Percentiles rank a stretch among this genome's conserved stretches.
phyloP scores from a whole-genome alignment of 2,329 filamentous ascomycete genomes.

The Alternaria novae-zelandiae region DNA sequence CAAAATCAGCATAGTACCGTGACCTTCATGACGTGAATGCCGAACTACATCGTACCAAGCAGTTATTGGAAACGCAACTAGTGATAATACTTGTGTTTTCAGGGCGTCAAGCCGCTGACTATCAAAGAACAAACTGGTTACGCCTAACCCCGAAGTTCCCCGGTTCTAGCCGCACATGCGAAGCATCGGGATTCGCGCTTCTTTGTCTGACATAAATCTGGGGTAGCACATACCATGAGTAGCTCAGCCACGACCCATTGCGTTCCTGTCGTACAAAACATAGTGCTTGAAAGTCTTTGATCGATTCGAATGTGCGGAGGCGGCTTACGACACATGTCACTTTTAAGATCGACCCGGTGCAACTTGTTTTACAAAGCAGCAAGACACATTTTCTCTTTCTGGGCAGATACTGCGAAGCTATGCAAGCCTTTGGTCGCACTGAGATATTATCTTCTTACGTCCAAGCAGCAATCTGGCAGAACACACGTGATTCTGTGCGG shows the following conservation, averaged over 20 bases:
- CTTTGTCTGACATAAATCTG: not conserved
- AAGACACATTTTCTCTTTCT: not conserved
- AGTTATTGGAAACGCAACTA: not conserved
- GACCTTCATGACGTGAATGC: no score
- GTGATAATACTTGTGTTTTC: not conserved
- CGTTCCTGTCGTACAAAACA: not conserved
- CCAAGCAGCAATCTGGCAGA: not conserved
- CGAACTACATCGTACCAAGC: not conserved
- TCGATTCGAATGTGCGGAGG: not conserved
- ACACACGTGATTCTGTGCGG: not conserved
- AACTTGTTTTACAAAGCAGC: not conserved
- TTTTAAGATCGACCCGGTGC: not conserved
- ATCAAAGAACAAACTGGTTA: not conserved
- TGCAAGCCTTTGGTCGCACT: not conserved
- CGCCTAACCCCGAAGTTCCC: not conserved
- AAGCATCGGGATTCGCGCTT: not conserved
- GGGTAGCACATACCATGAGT: not conserved
- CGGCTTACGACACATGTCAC: not conserved
- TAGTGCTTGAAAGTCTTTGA: not conserved
- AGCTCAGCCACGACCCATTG: not conserved
- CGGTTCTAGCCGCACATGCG: not conserved
- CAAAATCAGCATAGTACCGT: not conserved
- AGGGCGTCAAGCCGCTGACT: not conserved
- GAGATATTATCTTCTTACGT: not conserved
- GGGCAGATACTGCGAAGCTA: not conserved